Evolutionary conservation across 345 rosid genomes (phyloP), one percentile per base, ranked within the genome.

Genomic region (Brassica rapa): DNA sequence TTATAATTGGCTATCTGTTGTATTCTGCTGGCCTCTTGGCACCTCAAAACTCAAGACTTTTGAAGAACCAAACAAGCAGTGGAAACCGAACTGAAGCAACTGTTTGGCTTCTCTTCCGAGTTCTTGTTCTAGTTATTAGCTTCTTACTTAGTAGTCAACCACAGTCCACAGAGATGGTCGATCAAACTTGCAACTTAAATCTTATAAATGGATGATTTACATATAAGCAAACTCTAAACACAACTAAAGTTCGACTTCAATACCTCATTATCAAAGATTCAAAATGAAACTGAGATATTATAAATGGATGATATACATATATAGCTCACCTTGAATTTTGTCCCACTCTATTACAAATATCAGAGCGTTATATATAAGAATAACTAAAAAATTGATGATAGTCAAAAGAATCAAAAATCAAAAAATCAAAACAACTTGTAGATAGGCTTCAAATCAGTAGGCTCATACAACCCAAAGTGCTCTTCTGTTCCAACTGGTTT

Each of bases 381-480:
- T n/a, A 35, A 53, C 29, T 66, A 15, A 25, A 19, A 4, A 6
- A 19, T 19, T 16, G 60, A 3, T n/a, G 60, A 16, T 19, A 55
- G 29, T 53, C 46, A 3, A 56, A 37, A 67, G 10, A 75, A 59
- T 61, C 57, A 51, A 57, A 14, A 59, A 59, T 59, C 6, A 1
- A 9, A 59, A 14, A 61, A 46, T 69, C 69, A 76, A 69, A 71
- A 71, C 67, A 78, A 21, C 68, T 65, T 71, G 51, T 78, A 78
- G 60, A 78, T 12, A 2, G 81, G 77, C 27, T 43, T 72, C 81
- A 71, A 14, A 59, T 51, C 23, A 8, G 9, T 43, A 41, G 77
- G 81, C 61, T 78, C 5, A 23, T 78, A 78, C 12, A 78, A 59
- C 3, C 81, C 81, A 72, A 72, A 78, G 0, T 78, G 51, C 8